A percentile compares a stretch with the other conserved stretches of the same genome.
phyloP scores from a whole-genome alignment of 495 filamentous ascomycete species.

The Bathelium albidoporum region DNA sequence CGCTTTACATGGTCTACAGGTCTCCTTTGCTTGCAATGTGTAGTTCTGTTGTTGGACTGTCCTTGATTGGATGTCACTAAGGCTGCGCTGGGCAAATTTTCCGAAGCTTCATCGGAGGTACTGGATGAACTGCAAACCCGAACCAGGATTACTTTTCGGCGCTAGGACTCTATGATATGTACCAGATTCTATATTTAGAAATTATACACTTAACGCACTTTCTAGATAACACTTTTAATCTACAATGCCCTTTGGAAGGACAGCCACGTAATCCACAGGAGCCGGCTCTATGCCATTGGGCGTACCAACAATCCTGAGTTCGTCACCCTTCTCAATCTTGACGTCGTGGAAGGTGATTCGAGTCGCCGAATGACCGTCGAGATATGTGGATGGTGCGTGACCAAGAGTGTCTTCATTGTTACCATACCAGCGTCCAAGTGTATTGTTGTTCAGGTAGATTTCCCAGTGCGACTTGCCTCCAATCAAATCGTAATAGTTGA shows the following conservation, averaged over 20 bases:
- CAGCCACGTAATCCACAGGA: conserved; percentile 55
- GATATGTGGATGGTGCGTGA: conserved; percentile 42
- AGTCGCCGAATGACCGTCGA: conserved; percentile 56
- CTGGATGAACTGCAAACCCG: no score
- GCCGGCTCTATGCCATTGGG: conserved; percentile 53
- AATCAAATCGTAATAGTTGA: conserved; percentile 56
- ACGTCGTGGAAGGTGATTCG: conserved; percentile 48
- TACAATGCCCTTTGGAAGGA: conserved; percentile 50
- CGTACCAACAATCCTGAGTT: conserved; percentile 47
- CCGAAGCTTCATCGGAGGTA: no score
- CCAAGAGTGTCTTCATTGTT: conserved; percentile 47
- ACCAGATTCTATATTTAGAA: no score
- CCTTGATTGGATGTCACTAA: no score
- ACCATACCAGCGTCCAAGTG: conserved; percentile 47
- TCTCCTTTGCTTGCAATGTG: no score
- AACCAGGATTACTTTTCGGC: no score
- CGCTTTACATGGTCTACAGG: no score
- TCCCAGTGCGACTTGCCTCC: conserved; percentile 45
- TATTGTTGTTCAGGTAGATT: conserved; percentile 41
- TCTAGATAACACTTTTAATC: no score
- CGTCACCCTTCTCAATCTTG: conserved; percentile 42
- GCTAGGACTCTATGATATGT: no score
- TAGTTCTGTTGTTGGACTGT: no score
- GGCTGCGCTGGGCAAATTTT: no score
- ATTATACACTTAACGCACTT: background rate